Conservation (phyloP, 2,329 filamentous ascomycete genomes). For the Davidsoniella eucalypti region DNA sequence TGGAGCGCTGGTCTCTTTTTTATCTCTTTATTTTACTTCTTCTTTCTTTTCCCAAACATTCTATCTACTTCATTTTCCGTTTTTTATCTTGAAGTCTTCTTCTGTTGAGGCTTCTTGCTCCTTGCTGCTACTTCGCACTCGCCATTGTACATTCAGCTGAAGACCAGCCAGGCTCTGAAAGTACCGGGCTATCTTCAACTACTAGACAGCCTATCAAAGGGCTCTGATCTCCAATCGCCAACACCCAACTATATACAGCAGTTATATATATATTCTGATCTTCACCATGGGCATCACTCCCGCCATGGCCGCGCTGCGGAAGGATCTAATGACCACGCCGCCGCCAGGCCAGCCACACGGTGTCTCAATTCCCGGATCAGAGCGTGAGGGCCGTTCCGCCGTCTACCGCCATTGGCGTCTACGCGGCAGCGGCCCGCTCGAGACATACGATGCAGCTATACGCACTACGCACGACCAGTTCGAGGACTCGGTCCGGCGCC, state of each 20-base stretch:
- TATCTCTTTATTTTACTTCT: neutral
- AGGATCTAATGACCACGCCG: slow-evolving; percentile 41
- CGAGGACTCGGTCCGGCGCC: slow-evolving; percentile 46
- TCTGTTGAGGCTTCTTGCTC: no score
- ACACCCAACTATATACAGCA: neutral
- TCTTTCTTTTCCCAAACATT: neutral
- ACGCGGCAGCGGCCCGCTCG: slow-evolving; percentile 52
- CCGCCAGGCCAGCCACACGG: slow-evolving; percentile 65
- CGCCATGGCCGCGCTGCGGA: slow-evolving; percentile 4
- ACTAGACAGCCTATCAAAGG: no score
- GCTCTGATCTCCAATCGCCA: neutral
- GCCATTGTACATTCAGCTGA: no score
- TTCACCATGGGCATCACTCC: slow-evolving; percentile 1
- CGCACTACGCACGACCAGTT: slow-evolving; percentile 69
- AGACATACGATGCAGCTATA: slow-evolving; percentile 53
- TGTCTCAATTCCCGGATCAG: slow-evolving; percentile 57
- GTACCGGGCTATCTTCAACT: no score
- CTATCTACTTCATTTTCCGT: no score
- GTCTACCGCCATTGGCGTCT: slow-evolving; percentile 76
- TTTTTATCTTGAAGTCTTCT: no score
- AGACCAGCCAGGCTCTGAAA: no score
- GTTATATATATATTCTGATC: neutral
- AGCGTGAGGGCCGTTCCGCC: slow-evolving; percentile 52
- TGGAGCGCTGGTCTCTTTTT: neutral
- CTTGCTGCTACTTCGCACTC: no score